A percentile compares a stretch with the other conserved stretches of the same genome.
Evolutionary conservation across 164 flowering plant species (phyloP).

Genomic region (Nymphaea colorata): DNA sequence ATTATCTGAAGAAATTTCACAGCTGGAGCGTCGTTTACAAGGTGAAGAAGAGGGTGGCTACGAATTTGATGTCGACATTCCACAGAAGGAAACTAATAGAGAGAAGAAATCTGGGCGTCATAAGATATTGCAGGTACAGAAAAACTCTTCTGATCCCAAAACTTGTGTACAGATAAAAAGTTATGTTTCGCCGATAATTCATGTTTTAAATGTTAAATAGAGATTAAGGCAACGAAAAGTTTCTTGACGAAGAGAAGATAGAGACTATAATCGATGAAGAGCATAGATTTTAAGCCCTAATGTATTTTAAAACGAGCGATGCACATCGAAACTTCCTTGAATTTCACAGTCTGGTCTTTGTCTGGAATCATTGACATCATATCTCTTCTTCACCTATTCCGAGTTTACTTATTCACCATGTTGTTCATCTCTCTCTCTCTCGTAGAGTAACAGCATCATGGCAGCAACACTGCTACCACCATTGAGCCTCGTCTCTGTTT

Average conservation of each 20-base stretch:
- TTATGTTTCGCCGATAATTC: too few relatives aligned
- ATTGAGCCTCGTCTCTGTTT: too few relatives aligned
- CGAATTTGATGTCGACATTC: background rate
- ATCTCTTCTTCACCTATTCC: background rate
- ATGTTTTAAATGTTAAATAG: too few relatives aligned
- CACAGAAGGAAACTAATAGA: too few relatives aligned
- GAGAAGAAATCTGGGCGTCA: background rate
- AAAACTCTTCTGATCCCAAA: too few relatives aligned
- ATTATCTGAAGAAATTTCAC: slow-evolving; percentile 47
- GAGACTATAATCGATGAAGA: too few relatives aligned
- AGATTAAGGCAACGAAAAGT: too few relatives aligned
- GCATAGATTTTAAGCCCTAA: too few relatives aligned
- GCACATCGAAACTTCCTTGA: too few relatives aligned
- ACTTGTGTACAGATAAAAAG: too few relatives aligned
- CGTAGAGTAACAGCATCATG: background rate
- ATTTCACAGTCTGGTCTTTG: background rate
- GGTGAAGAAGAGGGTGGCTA: background rate
- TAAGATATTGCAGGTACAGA: background rate
- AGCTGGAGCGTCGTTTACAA: slow-evolving; percentile 24
- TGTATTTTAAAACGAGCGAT: too few relatives aligned
- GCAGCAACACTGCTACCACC: background rate
- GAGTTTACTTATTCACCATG: background rate
- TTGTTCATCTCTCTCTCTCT: background rate
- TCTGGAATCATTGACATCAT: background rate
- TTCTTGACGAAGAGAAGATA: too few relatives aligned